Conservation (phyloP, 1,139 yeast genomes). For the Eremothecium coryli region DNA sequence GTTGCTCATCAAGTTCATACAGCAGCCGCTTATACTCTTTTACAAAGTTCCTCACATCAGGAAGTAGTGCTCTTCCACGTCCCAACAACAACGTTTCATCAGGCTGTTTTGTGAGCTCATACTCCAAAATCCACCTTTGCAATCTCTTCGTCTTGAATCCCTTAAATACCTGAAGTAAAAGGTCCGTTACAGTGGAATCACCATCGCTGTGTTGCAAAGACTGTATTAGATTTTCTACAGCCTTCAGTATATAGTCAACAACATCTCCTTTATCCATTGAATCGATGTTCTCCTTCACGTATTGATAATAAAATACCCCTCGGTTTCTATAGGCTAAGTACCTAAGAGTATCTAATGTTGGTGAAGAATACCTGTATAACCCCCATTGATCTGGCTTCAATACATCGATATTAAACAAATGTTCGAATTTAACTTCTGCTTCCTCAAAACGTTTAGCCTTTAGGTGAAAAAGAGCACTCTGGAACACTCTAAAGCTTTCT, state of each 20-base stretch:
- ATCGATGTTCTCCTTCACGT: slow-evolving; percentile 29
- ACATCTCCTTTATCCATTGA: slow-evolving; percentile 18
- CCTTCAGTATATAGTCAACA: slow-evolving; percentile 32
- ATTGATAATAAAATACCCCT: slow-evolving; percentile 59
- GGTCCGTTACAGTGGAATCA: slow-evolving; percentile 43
- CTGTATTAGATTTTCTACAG: slow-evolving; percentile 47
- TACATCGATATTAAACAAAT: slow-evolving; percentile 60
- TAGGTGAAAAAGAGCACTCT: slow-evolving; percentile 58
- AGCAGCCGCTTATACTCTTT: slow-evolving; percentile 15
- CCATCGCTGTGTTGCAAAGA: slow-evolving; percentile 57
- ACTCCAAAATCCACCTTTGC: slow-evolving; percentile 58
- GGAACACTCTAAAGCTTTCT: slow-evolving; percentile 70
- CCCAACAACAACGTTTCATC: slow-evolving; percentile 42
- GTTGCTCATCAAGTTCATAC: slow-evolving; percentile 10
- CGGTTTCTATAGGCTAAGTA: slow-evolving; percentile 75
- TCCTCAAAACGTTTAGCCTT: slow-evolving; percentile 38
- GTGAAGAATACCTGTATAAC: slow-evolving; percentile 42
- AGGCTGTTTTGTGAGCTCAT: slow-evolving; percentile 40
- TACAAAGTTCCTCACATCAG: slow-evolving; percentile 17
- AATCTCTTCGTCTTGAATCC: slow-evolving; percentile 43
- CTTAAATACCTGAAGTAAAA: slow-evolving; percentile 42
- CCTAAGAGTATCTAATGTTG: slow-evolving; percentile 62
- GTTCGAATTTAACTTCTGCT: slow-evolving; percentile 51
- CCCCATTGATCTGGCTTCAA: slow-evolving; percentile 45
- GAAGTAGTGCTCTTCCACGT: slow-evolving; percentile 30